These are phyloP conservation scores for Podaxis sp. DNA, from an alignment of 768 basidiomycete species.

Conservation along the genomic window DNA sequence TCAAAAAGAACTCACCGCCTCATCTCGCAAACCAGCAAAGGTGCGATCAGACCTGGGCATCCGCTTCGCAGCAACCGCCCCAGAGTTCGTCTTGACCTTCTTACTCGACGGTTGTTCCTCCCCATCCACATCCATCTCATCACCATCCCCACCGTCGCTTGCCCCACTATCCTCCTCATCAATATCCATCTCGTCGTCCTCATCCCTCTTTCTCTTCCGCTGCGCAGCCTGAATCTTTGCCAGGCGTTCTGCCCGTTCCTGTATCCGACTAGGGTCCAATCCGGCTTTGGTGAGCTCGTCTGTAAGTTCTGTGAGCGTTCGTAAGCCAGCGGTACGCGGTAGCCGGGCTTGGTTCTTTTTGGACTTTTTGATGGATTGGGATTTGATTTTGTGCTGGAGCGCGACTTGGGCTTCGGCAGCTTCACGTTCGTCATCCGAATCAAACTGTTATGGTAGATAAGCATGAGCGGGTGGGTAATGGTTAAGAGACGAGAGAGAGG, in stretches of 20 bases:
- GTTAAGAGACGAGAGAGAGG: not conserved
- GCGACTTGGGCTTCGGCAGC: constrained; percentile 58
- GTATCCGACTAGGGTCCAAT: constrained; percentile 81
- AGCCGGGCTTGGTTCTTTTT: constrained; percentile 82
- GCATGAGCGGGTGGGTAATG: not conserved
- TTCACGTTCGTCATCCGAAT: constrained; percentile 81
- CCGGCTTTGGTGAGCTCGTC: constrained; percentile 84
- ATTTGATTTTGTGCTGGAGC: constrained; percentile 65
- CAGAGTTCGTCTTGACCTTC: constrained; percentile 61
- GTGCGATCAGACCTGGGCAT: constrained; percentile 72
- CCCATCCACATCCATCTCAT: constrained; percentile 52
- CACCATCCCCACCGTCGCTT: constrained; percentile 42
- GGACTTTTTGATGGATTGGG: constrained; percentile 81
- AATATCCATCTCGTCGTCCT: constrained; percentile 59
- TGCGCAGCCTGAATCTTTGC: constrained; percentile 72
- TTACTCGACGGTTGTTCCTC: constrained; percentile 56
- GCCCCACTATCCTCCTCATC: constrained; percentile 47
- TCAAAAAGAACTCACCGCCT: constrained; percentile 46
- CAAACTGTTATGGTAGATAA: constrained; percentile 38
- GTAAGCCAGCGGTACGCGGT: constrained; percentile 74
- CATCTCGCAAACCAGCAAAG: constrained; percentile 77
- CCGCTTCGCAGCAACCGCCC: constrained; percentile 50
- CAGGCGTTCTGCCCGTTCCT: constrained; percentile 84
- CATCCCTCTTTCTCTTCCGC: constrained; percentile 64
- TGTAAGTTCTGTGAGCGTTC: constrained; percentile 74